Base-by-base conservation (phyloP, 2,329 filamentous ascomycete genomes). In the Fusarium sp. region DNA sequence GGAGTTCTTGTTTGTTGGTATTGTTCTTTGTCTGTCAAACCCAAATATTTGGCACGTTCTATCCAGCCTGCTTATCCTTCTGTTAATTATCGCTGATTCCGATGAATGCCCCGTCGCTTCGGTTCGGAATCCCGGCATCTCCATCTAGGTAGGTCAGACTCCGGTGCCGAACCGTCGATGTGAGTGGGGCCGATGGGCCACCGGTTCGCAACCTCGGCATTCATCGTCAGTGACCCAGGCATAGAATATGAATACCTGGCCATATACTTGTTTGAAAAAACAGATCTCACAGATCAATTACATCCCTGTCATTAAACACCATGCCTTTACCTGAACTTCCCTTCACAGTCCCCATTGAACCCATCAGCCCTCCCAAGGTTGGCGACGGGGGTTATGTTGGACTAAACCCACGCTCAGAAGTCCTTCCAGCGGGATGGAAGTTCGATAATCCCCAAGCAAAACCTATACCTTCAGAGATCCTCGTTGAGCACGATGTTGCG, bases 321-420 rank as follows among this genome's bases (percentile, higher is more conserved):
- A 61, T 62, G 58, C 58, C 58, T 55, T 14, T 54, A 6, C 11
- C 56, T 11, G 33, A 36, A 5, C 46, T 61, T 3, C 58, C 56
- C 14, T 46, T 61, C 17, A 33, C 49, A 25, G 47, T 62, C 3
- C 58, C 57, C 3, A 20, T 62, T 9, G 57, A 62, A 3, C 40
- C 37, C 4, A 55, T 62, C 23, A 25, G 43, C 8, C 15, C 40
- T 2, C 58, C 58, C 2, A 62, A 47, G 4, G 15, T 47, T 45
- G 58, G 58, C 1, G 29, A 62, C 4, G 58, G 58, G 10, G 58
- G 58, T 5, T 62, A 62, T 27, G 47, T 41, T 1, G 48, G 35
- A 1, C 2, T 62, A 0, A 62, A 62, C 7, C 56, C 58, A 4
- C 58, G 46, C n/a, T 37, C 58, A 21, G 57, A 62, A 27, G 31